Base-by-base conservation (phyloP, 2,329 filamentous ascomycete genomes). In the Parasarocladium wereldwijsianum region DNA sequence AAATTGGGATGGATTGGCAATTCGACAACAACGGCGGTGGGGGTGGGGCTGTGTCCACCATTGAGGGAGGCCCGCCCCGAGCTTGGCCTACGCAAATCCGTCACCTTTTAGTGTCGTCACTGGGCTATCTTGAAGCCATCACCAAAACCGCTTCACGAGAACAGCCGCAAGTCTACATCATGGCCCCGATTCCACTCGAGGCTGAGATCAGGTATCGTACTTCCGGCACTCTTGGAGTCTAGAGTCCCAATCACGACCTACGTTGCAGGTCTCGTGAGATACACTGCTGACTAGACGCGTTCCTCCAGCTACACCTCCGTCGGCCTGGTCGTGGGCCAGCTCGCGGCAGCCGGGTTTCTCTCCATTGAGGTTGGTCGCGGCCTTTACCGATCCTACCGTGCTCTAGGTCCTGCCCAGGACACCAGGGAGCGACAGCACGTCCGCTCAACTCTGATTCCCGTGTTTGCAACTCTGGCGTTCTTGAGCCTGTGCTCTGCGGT, bases 381-480 rank as follows among this genome's bases (percentile, higher is more conserved):
- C 36, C 40, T 48, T 24, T 37, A 40, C 32, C 35, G 32, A 19
- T 41, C 44, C 6, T 43, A 45, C 32, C 39, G 32, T 6, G 32
- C 39, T 17, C 40, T 55, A 19, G 43, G 45, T 12, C 50, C 52
- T 8, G 46, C 51, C 4, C 50, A 54, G 35, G 44, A 46, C n/a
- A 55, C 52, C 17, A 41, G 52, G 28, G 38, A 43, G 32, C 46
- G 51, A 20, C 34, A 47, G 25, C 36, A 37, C 24, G 38, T 42
- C 15, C 40, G 52, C 25, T 41, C 34, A 34, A 37, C 30, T 8
- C 37, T 51, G 29, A 38, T 50, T 14, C 44, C 45, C 11, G 30
- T 55, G 14, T 66, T 69, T 45, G 47, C 52, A 1, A 29, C 47
- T 15, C 49, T 69, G n/a, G 57, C 62, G 5, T 29, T 55, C 15